Evolutionary conservation across 1,284 basidiomycete species (phyloP), one percentile per base, ranked within the genome.

Genomic region (Melampsora americana): DNA sequence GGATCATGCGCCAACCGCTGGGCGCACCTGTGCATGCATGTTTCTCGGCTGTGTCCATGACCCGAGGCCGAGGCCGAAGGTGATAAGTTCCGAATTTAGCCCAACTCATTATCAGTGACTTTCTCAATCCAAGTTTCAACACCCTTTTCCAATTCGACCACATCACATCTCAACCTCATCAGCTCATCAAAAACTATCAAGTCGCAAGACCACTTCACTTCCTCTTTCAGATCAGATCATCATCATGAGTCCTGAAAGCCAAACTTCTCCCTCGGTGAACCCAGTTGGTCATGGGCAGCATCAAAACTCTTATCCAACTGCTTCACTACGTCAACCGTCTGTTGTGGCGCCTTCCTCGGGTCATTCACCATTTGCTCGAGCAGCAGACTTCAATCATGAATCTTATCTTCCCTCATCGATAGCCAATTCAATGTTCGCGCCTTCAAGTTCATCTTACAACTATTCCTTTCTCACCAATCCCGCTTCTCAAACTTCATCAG

Each of bases 341-440:
- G 26, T 68, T 23, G 50, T 75, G 2, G 72, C 72, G 26, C 72
- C 72, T 16, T 67, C 64, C 23, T 75, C 72, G 18, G 72, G 72
- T 18, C 72, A 75, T 42, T 75, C 72, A 1, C 72, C 72, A 11
- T 75, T 75, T 65, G 72, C 72, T 5, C 23, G 72, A 5, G 72
- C 72, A 46, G 65, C 72, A 32, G 72, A 75, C 35, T 75, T 75
- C 72, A 75, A 75, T 26, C 72, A 75, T 46, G 72, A 75, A 48
- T 75, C 72, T 16, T 75, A 75, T 39, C 53, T 75, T n/a, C 72
- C 72, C 2, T 66, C 44, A 32, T 75, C 72, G 32, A 75, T 75
- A 12, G 72, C 72, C 32, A 67, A 59, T 39, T 75, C 72, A 2
- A 62, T 62, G 23, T 75, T 75, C 42, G 72, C 50, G 2, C 72